Evolutionary conservation across 305 asterid genomes (phyloP).

Genomic region (Petunia hybrid): DNA sequence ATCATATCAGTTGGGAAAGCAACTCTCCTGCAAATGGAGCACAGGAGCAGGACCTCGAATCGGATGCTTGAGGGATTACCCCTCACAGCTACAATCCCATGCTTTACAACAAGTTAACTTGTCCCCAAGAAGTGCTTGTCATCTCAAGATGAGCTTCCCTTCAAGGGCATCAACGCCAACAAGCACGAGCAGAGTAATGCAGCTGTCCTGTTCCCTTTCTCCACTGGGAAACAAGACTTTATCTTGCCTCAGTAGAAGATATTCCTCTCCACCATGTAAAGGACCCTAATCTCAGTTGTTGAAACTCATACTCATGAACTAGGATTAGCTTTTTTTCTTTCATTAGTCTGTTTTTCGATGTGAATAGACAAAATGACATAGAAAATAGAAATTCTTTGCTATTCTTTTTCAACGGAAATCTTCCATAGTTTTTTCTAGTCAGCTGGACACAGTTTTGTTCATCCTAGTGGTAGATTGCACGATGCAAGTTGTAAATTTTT

Average conservation of each 20-base stretch:
- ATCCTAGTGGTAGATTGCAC: slow-evolving; percentile 30
- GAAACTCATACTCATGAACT: slow-evolving; percentile 31
- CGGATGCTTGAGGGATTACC: slow-evolving; percentile 81
- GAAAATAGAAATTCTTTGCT: slow-evolving; percentile 41
- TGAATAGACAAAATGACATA: slow-evolving; percentile 55
- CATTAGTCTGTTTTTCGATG: slow-evolving; percentile 52
- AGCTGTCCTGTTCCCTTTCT: slow-evolving; percentile 29
- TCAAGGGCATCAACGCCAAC: slow-evolving; percentile 59
- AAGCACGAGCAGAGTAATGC: slow-evolving; percentile 28
- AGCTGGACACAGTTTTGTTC: slow-evolving; percentile 41
- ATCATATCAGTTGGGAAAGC: slow-evolving; percentile 73
- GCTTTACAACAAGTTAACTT: slow-evolving; percentile 66
- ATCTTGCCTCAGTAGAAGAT: slow-evolving; percentile 43
- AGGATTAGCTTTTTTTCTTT: slow-evolving; percentile 6
- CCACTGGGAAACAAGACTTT: slow-evolving; percentile 45
- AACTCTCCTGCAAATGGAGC: slow-evolving; percentile 78
- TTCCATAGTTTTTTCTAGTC: slow-evolving; percentile 29
- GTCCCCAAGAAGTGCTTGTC: slow-evolving; percentile 62
- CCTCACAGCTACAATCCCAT: slow-evolving; percentile 70
- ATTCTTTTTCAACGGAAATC: slow-evolving; percentile 27
- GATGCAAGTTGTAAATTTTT: slow-evolving; percentile 37
- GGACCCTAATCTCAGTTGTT: slow-evolving; percentile 29
- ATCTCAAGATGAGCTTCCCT: slow-evolving; percentile 48
- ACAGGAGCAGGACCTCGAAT: slow-evolving; percentile 87
- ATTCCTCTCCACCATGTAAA: slow-evolving; percentile 47